Evolutionary conservation across 2,329 filamentous ascomycete species (phyloP), one percentile per base, ranked within the genome.

Genomic region (Gremmenia infestans): DNA sequence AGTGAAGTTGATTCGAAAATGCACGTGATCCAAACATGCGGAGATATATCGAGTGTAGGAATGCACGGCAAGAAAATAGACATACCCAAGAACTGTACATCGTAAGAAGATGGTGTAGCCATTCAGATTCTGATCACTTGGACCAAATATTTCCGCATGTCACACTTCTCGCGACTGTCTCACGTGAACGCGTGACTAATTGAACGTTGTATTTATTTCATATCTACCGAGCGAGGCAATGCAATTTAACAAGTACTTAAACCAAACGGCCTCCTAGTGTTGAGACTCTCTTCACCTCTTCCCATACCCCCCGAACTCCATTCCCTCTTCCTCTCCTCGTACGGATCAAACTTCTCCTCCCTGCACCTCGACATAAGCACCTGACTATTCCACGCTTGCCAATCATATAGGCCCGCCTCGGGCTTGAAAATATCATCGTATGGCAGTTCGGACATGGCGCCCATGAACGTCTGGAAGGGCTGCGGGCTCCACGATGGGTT

Each of bases 401-500:
- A 69, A 46, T 67, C 66, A 47, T 67, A 69, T 48, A 65, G 47
- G 2, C 64, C 62, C 4, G 58, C 57, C 39, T 68, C 65, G 6
- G 63, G 61, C 50, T 67, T 68, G 51, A 69, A 68, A 14, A 68
- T 65, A 53, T 70, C 68, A 28, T 69, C 67, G 42, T 68, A 69
- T 4, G 65, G 65, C 14, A 64, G 50, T 43, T 69, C 65, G 8
- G 62, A 58, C 59, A 66, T 65, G 11, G 67, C 61, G 6, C 67
- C 68, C 67, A 69, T 69, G 49, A 68, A 68, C 8, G 67, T 67
- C 53, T 69, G 66, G 54, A 69, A 70, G 2, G 65, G 64, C 46
- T 67, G 63, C 4, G 59, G 59, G 2, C 63, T 62, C 67, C 66
- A 69, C 17, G 57, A 58, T 11, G 67, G 60, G 48, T 60, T 64